Evolutionary conservation across 768 basidiomycete species (phyloP).

Genomic region (Astraeus odoratus): DNA sequence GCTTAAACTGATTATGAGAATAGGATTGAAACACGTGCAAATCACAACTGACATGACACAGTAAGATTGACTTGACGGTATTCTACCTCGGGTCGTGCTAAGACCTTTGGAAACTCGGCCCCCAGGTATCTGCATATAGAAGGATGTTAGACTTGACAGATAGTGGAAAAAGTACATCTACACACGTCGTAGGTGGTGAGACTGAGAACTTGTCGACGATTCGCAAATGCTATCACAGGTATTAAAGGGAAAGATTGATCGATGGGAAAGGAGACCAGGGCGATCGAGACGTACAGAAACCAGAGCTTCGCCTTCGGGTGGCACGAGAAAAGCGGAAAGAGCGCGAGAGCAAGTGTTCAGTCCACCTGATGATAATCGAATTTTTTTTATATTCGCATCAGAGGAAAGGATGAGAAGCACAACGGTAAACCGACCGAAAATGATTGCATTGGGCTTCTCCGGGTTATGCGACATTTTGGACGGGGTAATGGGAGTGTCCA

Average conservation of each 20-base stretch:
- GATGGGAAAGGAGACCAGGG: conserved; percentile 8
- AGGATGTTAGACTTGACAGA: conserved; percentile 7
- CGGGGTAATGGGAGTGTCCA: background rate
- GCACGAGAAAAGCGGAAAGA: conserved; percentile 62
- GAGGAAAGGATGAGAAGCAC: conserved; percentile 5
- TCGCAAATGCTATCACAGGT: conserved; percentile 48
- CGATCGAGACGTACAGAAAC: conserved; percentile 52
- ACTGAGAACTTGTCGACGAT: conserved; percentile 75
- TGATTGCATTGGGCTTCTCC: conserved; percentile 58
- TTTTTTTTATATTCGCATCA: conserved; percentile 6
- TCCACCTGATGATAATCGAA: conserved; percentile 46
- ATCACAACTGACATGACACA: conserved; percentile 46
- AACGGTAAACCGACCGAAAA: conserved; percentile 65
- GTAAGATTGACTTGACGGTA: conserved; percentile 81
- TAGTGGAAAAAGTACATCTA: conserved; percentile 14
- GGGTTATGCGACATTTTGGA: conserved; percentile 27
- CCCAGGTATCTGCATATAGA: conserved; percentile 59
- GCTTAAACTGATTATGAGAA: conserved; percentile 34
- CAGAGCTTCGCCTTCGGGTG: conserved; percentile 56
- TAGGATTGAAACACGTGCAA: conserved; percentile 2
- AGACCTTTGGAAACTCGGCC: conserved; percentile 60
- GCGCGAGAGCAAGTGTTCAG: conserved; percentile 73
- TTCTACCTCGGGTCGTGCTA: conserved; percentile 65
- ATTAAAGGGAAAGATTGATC: conserved; percentile 6
- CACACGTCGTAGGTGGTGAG: conserved; percentile 66